Evolutionary conservation across 441 rosid species (phyloP).

Genomic region (Gossypium schwendimanii): DNA sequence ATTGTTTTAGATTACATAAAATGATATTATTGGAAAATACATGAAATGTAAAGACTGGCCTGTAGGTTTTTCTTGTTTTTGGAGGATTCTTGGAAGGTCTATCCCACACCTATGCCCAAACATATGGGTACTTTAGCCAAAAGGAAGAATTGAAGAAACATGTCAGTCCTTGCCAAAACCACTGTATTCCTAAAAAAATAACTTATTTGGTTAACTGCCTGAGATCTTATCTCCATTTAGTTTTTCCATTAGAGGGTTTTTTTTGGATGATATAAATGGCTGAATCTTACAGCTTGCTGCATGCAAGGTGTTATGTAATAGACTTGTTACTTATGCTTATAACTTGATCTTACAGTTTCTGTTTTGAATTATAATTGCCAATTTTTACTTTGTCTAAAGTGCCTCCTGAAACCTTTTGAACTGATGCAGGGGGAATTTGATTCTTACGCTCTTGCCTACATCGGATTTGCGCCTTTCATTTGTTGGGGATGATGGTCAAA

Average conservation of each 20-base stretch:
- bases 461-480: slow-evolving; percentile 74
- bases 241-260: neutral
- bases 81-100: neutral
- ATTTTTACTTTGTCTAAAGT: slow-evolving; percentile 6
- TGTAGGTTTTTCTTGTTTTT: neutral
- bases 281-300: neutral
- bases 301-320: neutral
- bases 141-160: neutral
- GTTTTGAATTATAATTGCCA: neutral
- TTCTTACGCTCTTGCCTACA: slow-evolving; percentile 66
- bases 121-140: neutral
- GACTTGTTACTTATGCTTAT: neutral
- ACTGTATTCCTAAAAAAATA: neutral
- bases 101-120: neutral
- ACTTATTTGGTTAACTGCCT: neutral
- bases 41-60: neutral
- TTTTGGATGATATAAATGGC: neutral
- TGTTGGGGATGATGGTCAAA: slow-evolving; percentile 71
- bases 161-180: neutral
- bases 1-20: neutral
- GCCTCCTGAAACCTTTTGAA: neutral
- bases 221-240: neutral
- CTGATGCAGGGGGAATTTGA: slow-evolving; percentile 73
- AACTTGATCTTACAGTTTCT: neutral
- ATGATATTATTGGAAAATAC: neutral